These are phyloP conservation scores for Fusarium ambrosium DNA, from an alignment of 2,329 filamentous ascomycete species.

Conservation along the genomic window DNA sequence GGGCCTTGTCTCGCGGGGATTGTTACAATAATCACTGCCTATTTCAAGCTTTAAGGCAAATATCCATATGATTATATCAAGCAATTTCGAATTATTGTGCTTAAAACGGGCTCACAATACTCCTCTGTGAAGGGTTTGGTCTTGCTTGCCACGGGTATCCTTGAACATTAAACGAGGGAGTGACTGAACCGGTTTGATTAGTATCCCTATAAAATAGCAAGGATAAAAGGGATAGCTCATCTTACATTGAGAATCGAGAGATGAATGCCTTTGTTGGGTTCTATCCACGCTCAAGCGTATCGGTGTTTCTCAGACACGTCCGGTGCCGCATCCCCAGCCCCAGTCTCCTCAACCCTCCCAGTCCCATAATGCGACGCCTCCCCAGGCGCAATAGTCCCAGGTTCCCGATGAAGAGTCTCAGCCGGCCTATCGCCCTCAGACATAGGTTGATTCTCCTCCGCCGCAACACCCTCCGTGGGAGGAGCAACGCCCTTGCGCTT, in stretches of 20 bases:
- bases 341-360: slow-evolving; percentile 1
- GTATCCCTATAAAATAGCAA: not conserved
- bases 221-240: not conserved
- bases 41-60: not conserved
- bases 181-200: not conserved
- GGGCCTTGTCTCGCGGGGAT: not conserved
- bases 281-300: not conserved
- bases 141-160: not conserved
- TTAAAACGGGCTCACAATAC: accelerated
- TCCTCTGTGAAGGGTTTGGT: accelerated
- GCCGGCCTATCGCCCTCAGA: slow-evolving; percentile 5
- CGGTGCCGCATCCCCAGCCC: not conserved
- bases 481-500: slow-evolving; percentile 24
- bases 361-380: slow-evolving; percentile 23
- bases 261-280: not conserved
- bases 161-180: not conserved
- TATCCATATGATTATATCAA: not conserved
- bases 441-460: not conserved
- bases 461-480: not conserved
- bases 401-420: slow-evolving; percentile 20
- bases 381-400: slow-evolving; percentile 17
- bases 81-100: not conserved
- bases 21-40: not conserved
- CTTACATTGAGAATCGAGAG: not conserved
- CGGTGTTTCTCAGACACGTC: not conserved